Evolutionary conservation across 2,329 filamentous ascomycete genomes (phyloP), one percentile per base, ranked within the genome.

Genomic region (Talaromyces sp.): DNA sequence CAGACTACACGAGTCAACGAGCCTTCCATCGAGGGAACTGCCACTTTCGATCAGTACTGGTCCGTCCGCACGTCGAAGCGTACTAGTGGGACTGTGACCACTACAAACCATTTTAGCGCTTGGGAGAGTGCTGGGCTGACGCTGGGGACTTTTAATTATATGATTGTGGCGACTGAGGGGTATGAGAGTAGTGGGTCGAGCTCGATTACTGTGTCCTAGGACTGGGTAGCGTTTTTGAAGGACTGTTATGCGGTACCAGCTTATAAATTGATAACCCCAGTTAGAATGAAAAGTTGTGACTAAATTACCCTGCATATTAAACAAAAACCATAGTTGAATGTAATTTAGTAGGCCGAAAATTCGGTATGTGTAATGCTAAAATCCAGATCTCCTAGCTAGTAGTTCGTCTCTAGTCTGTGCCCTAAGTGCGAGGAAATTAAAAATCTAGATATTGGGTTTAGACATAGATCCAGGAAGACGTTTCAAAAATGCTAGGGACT

Each of bases 41-140:
- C 68, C 1, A 80, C 76, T 10, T 80, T 80, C 63, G 68, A 71
- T 33, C 77, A 80, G 67, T 80, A 75, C 66, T 78, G 73, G 72
- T 78, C 75, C 10, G 72, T 80, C 47, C 72, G 78, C 9, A 69
- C 65, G 9, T 67, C 33, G 55, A 75, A 73, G 66, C 73, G 77
- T 11, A 65, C 65, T 9, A 70, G 71, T 32, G 75, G 75, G 25
- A 72, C 70, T 3, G 71, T 77, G 19, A 76, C 69, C 6, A 74
- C 69, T 4, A 65, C 61, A 3, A 76, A 76, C 57, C 74, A 77
- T 58, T 76, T 77, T 63, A 68, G 72, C 36, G 74, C 72, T 0
- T 77, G 74, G 74, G 66, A 67, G 6, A 54, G 54, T 7, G 62
- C 70, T 22, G 74, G 73, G 1, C 64, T 77, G 69, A 65, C 64